These are phyloP conservation scores for Rhizophora mangle DNA, from an alignment of 345 rosid species.

Conservation along the genomic window DNA sequence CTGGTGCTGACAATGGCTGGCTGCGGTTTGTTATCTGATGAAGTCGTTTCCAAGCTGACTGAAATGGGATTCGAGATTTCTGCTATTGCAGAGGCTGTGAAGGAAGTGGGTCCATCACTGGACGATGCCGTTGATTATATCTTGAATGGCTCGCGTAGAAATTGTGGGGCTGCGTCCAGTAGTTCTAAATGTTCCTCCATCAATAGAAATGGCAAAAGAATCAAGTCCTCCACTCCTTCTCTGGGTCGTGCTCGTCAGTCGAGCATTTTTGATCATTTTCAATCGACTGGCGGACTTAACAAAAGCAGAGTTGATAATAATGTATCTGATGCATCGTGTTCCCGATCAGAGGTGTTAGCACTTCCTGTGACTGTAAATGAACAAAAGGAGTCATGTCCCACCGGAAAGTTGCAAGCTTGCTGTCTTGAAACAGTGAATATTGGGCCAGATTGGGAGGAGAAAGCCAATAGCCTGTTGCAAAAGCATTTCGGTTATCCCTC, in stretches of 20 bases:
- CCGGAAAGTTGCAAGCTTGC: constrained; percentile 20
- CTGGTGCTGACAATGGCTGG: constrained; percentile 30
- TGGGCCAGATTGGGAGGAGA: constrained; percentile 57
- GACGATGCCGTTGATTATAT: constrained; percentile 53
- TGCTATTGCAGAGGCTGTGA: constrained; percentile 50
- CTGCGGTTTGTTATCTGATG: constrained; percentile 21
- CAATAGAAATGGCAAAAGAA: background rate
- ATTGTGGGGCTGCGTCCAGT: constrained; percentile 23
- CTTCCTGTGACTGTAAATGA: constrained; percentile 18
- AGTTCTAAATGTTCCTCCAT: constrained; percentile 26
- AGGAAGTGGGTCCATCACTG: constrained; percentile 55
- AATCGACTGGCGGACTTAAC: constrained; percentile 30
- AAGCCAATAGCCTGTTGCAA: constrained; percentile 41
- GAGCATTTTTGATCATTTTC: constrained; percentile 60
- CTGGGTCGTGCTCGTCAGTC: constrained; percentile 45
- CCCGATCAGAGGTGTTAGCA: constrained; percentile 24
- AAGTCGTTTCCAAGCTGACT: constrained; percentile 41
- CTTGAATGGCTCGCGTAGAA: constrained; percentile 37
- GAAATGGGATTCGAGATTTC: constrained; percentile 73
- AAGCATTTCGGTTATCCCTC: constrained; percentile 60
- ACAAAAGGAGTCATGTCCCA: constrained; percentile 4
- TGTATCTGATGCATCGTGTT: constrained; percentile 17
- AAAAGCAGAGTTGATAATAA: constrained; percentile 16
- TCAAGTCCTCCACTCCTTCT: constrained; percentile 12
- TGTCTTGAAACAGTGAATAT: constrained; percentile 31